Evolutionary conservation across 495 filamentous ascomycete genomes (phyloP).

Genomic region (Xylaria scruposa): DNA sequence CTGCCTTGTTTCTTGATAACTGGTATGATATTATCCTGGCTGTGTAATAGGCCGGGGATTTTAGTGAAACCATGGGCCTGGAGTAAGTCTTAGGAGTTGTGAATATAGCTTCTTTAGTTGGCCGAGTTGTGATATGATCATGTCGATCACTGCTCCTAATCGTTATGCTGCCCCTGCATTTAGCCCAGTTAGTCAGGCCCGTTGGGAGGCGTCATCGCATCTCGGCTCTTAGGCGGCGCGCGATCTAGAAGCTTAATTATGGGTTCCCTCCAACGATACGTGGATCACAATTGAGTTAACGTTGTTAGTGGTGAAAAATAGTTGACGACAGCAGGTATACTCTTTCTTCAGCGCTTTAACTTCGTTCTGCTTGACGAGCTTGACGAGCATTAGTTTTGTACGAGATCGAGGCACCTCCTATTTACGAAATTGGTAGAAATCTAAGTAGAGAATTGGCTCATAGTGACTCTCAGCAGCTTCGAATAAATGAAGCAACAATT

Average conservation of each 20-base stretch:
- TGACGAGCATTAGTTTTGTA: not conserved
- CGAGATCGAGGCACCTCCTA: not conserved
- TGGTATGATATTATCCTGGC: not conserved
- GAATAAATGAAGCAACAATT: not conserved
- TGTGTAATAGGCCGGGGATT: not conserved
- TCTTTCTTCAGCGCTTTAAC: not conserved
- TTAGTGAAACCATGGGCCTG: not conserved
- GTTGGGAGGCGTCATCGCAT: not conserved
- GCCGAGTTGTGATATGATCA: not conserved
- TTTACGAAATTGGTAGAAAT: not conserved
- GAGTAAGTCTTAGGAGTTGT: not conserved
- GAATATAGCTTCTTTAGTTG: constrained; percentile 5
- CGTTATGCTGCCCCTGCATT: constrained; percentile 14
- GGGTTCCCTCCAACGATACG: not conserved
- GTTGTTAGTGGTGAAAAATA: too few relatives aligned
- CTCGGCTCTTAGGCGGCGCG: not conserved
- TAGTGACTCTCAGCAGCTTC: not conserved
- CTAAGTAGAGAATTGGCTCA: not conserved
- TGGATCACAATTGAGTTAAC: not conserved
- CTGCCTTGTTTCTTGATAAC: not conserved
- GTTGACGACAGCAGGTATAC: not conserved
- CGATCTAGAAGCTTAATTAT: not conserved
- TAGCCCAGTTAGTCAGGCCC: constrained; percentile 1
- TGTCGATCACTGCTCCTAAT: constrained; percentile 1
- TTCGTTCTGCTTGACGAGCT: not conserved